Base-by-base conservation (phyloP, 169 alveolate species). In the Eimeria mitis region DNA sequence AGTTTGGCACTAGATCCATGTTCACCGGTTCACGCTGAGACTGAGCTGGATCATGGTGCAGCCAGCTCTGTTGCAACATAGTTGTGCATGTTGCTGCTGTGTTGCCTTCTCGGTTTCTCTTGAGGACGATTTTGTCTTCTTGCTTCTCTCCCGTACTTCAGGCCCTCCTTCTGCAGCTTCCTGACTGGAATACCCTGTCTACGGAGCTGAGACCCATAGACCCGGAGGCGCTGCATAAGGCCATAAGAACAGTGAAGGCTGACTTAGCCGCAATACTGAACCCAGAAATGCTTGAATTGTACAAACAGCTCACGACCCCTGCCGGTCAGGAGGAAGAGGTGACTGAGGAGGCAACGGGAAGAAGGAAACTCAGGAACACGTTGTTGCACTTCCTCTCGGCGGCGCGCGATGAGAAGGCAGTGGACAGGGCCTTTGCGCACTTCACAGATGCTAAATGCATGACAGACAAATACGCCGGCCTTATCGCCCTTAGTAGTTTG, bases 291-390 rank as follows among this genome's bases (percentile, higher is more conserved):
- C 90, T n/a, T 40, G 87, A 85, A 76, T 47, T 95, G 68, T 96
- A 96, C 75, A 88, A 65, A 31, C 92, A 83, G 68, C 84, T 96
- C 70, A 87, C 97, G 31, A 89, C 88, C 31, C 81, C 92, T 42
- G 96, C 61, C 0, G 78, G 68, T 28, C 95, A 61, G 75, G 54
- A 65, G 65, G 87, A 85, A 34, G 94, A 25, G 63, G 44, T 56
- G 59, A 63, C 63, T 23, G 78, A 75, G 59, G 88, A 89, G 84
- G 79, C 25, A 19, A 61, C 85, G 37, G 87, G 94, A 88, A 94
- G 95, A 40, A 76, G 97, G 40, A 96, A 95, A 31, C 88, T 96
- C 63, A 96, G 97, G 42, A 95, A 95, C 31, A 94, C 94, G 37
- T 59, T 91, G 71, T 85, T 96, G 83, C 90, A 28, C 68, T 89